Conservation (phyloP, 257 asterid species). For the Voacanga thouarsii region DNA sequence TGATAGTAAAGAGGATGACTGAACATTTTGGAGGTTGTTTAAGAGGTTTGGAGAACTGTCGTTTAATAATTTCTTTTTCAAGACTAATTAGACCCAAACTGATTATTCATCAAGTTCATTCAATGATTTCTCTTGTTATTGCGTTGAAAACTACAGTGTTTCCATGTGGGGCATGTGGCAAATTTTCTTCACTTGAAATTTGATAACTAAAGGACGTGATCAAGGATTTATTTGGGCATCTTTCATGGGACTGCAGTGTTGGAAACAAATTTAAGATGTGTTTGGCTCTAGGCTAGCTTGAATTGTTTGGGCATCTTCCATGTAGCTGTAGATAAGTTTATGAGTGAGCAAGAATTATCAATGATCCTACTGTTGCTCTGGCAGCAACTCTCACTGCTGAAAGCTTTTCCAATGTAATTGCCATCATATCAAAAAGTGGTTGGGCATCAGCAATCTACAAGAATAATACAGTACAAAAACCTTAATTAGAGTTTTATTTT, state of each 20-base stretch:
- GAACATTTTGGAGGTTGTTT: neutral
- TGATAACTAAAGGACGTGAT: too few species aligned
- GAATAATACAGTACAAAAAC: neutral
- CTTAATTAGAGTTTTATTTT: neutral
- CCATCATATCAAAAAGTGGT: conserved; percentile 92
- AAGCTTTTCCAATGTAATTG: conserved; percentile 85
- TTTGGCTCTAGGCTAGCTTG: neutral
- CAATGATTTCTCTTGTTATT: too few species aligned
- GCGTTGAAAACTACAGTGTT: too few species aligned
- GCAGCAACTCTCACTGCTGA: conserved; percentile 71
- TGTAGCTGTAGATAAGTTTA: too few species aligned
- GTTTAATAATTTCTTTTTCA: too few species aligned
- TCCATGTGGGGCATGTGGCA: too few species aligned
- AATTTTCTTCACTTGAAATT: too few species aligned
- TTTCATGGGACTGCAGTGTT: neutral
- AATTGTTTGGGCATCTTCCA: too few species aligned
- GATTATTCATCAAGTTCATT: too few species aligned
- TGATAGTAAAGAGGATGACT: neutral
- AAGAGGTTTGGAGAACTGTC: neutral
- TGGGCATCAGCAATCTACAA: conserved; percentile 71
- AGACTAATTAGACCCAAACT: too few species aligned
- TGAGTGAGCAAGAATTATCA: conserved; percentile 82
- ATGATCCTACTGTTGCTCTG: conserved; percentile 79
- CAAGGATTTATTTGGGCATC: too few species aligned
- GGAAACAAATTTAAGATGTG: neutral